Base-by-base conservation (phyloP, 768 basidiomycete genomes). In the Leccinum incarnatum region DNA sequence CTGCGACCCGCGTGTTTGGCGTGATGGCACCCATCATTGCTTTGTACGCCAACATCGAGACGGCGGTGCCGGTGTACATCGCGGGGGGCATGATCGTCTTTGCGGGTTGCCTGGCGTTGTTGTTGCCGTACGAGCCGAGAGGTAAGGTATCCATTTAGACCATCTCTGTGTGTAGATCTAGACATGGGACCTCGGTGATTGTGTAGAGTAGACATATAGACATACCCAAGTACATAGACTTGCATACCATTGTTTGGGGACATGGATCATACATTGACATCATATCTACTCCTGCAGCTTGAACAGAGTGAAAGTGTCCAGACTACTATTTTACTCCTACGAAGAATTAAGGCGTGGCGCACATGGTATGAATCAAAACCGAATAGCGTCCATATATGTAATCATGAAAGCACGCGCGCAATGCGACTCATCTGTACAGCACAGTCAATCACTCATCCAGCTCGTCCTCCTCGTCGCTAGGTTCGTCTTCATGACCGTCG, bases 11-110 rank as follows among this genome's bases (percentile, higher is more conserved):
- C 14, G 74, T 89, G 14, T 90, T 89, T 68, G 85, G 89, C 4
- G 79, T 91, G 54, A 77, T 90, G 63, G 89, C 88, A n/a, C n/a
- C n/a, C n/a, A n/a, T n/a, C n/a, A 88, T 91, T 61, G 90, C 87
- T 25, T 65, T 90, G 17, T 88, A 86, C 56, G 85, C 86, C 6
- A 79, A 89, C 66, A 69, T 90, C 23, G 69, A 74, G 30, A 87
- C 86, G 0, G 78, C 84, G 1, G 84, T 84, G 0, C 90, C 90
- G 0, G 86, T 91, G 29, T 91, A 88, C 67, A 83, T 89, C 46
- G 79, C 87, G 9, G 89, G 86, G 1, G 84, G 79, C 5, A 64
- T 92, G 56, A 78, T 89, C 59, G 76, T 91, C 23, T 73, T 78
- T 54, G 81, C 85, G 6, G 89, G 88, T 2, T 68, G 76, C 8